A percentile compares a stretch with the other conserved stretches of the same genome.
Conservation (phyloP, 1,284 basidiomycete genomes). For the Tranzscheliella williamsii region DNA sequence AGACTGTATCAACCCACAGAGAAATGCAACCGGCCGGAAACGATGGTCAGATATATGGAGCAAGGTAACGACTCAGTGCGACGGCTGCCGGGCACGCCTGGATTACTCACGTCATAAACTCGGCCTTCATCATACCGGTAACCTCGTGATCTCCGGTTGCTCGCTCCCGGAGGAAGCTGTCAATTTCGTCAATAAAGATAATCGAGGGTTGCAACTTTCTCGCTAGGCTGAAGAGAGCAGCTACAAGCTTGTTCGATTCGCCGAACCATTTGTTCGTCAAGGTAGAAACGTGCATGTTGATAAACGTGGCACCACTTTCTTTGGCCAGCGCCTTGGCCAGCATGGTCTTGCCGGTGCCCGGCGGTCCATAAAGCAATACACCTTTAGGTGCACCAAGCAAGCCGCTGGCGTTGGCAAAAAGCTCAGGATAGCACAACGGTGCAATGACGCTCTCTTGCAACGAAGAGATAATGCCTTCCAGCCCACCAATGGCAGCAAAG, state of each 20-base stretch:
- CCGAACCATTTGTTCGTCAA: conserved; percentile 80
- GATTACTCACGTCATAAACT: conserved; percentile 82
- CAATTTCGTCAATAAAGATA: conserved; percentile 82
- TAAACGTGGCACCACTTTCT: conserved; percentile 92
- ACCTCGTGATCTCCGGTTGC: conserved; percentile 89
- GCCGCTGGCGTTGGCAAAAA: conserved; percentile 72
- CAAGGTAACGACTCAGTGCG: no score
- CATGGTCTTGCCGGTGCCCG: conserved; percentile 63
- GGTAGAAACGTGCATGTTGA: conserved; percentile 65
- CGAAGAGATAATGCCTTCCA: conserved; percentile 87
- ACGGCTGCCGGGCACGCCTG: no score
- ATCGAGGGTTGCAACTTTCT: conserved; percentile 75
- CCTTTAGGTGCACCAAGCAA: conserved; percentile 67
- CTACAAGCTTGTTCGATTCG: conserved; percentile 94
- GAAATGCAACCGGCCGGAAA: neutral
- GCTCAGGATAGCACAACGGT: conserved; percentile 85
- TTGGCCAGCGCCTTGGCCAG: conserved; percentile 65
- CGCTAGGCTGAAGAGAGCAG: conserved; percentile 75
- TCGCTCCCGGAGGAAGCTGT: conserved; percentile 87
- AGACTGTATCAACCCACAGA: conserved; percentile 65
- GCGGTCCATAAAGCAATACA: conserved; percentile 63
- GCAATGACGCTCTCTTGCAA: conserved; percentile 95
- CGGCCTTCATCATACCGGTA: conserved; percentile 99
- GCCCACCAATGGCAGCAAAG: conserved; percentile 78
- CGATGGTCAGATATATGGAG: no score